A percentile compares a stretch with the other conserved stretches of the same genome.
phyloP scores from a whole-genome alignment of 768 basidiomycete species.

The Tricholoma sp. region DNA sequence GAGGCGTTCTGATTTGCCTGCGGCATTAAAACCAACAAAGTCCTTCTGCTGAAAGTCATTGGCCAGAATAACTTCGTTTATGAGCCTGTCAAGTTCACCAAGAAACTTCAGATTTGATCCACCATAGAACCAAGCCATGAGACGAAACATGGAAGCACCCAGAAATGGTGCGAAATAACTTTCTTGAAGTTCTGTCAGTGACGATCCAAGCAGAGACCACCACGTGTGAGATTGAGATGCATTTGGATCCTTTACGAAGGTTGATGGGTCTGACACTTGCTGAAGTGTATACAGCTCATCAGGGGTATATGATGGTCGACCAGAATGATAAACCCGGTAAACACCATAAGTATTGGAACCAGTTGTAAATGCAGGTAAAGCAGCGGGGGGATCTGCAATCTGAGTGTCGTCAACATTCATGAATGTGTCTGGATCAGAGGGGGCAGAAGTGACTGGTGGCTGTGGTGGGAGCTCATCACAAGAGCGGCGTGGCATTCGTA shows the following conservation, averaged over 20 bases:
- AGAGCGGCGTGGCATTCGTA: background rate
- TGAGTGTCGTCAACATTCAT: background rate
- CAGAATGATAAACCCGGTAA: background rate
- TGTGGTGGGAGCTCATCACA: background rate
- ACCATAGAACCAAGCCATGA: conserved; percentile 28
- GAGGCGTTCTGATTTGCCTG: conserved; percentile 11
- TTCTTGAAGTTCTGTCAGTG: conserved; percentile 1
- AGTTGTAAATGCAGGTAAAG: background rate
- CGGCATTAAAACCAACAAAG: conserved; percentile 15
- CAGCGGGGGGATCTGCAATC: background rate
- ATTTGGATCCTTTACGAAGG: background rate
- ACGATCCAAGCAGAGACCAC: background rate
- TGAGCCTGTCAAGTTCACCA: conserved; percentile 16
- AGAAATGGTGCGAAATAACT: conserved; percentile 16
- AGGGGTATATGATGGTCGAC: background rate
- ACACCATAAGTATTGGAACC: background rate
- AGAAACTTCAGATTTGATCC: conserved; percentile 17
- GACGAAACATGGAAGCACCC: conserved; percentile 19
- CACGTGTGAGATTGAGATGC: background rate
- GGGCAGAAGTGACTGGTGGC: background rate
- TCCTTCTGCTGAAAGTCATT: conserved; percentile 18
- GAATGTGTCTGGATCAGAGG: background rate
- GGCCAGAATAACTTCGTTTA: conserved; percentile 18
- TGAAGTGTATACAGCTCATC: background rate
- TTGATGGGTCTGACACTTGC: background rate